Evolutionary conservation across 2,329 filamentous ascomycete genomes (phyloP), one percentile per base, ranked within the genome.

Genomic region (Fusarium sp.): DNA sequence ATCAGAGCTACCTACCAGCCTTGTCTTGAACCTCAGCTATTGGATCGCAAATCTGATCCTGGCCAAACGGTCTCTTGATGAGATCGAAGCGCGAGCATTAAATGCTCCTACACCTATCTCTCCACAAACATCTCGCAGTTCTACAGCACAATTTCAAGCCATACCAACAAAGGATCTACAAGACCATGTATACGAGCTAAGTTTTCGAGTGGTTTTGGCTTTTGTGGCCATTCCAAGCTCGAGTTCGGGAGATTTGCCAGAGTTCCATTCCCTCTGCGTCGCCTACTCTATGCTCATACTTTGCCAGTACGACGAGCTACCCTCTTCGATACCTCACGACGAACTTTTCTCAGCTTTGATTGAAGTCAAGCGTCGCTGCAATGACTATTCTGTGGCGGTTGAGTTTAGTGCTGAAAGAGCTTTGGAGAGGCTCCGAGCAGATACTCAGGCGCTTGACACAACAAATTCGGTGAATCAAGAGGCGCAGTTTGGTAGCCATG

Each of bases 391-490:
- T 2, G 41, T 63, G 3, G 65, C 65, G 4, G 57, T 67, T n/a
- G 41, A 65, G 7, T 67, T 67, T 16, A 67, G 65, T 45, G 65
- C 61, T 13, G 63, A 67, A n/a, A 42, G 63, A 13, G 65, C 65
- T 30, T 53, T 59, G 46, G 65, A 67, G n/a, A 67, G 52, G 27
- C 24, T 63, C 4, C n/a, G 63, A 30, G 29, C 46, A n/a, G 48
- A 45, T 24, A 32, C 16, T 7, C 57, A 48, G 9, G n/a, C 18
- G 5, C 14, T 44, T 9, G 16, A 34, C 20, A n/a, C 46, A 6
- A 6, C 27, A 4, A 22, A 34, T 14, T 24, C 45, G 14, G 16
- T 45, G 5, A 24, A 27, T 7, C 57, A 53, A 8, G 45, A 48
- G 22, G 22, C 51, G 4, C 58, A 58, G 16, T 49, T 57, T 30